These are phyloP conservation scores for Petunia axillaris DNA, from an alignment of 257 asterid genomes.

Conservation along the genomic window DNA sequence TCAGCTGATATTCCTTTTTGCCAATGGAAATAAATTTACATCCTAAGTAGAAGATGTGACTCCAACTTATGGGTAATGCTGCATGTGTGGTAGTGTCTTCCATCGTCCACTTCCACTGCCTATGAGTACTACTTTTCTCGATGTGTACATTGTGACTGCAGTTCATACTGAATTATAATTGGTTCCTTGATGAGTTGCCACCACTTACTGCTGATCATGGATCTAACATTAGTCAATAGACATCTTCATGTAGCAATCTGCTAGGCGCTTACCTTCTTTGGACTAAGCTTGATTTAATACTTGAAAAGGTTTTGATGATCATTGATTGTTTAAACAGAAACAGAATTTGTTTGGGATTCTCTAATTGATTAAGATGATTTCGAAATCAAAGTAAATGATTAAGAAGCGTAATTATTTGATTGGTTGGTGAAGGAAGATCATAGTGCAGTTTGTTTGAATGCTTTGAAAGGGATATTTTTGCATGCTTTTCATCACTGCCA, in stretches of 20 bases:
- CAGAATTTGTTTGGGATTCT: neutral
- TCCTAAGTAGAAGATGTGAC: neutral
- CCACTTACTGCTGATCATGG: neutral
- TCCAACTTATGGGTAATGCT: neutral
- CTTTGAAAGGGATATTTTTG: neutral
- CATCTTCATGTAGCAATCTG: neutral
- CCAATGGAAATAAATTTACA: neutral
- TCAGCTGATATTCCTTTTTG: neutral
- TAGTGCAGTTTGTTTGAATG: neutral
- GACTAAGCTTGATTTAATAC: neutral
- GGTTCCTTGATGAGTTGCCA: slow-evolving; percentile 2
- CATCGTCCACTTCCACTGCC: neutral
- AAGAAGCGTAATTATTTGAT: neutral
- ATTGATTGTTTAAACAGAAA: neutral
- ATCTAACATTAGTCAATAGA: neutral
- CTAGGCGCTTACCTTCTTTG: neutral
- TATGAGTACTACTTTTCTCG: neutral
- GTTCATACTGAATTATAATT: neutral
- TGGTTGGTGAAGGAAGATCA: neutral
- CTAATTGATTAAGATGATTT: neutral
- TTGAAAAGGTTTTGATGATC: neutral
- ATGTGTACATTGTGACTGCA: neutral
- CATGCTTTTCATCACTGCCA: neutral
- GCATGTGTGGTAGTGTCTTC: slow-evolving; percentile 2
- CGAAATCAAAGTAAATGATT: neutral